Evolutionary conservation across 306 rosid species (phyloP).

Genomic region (Leucaena leucocephala): DNA sequence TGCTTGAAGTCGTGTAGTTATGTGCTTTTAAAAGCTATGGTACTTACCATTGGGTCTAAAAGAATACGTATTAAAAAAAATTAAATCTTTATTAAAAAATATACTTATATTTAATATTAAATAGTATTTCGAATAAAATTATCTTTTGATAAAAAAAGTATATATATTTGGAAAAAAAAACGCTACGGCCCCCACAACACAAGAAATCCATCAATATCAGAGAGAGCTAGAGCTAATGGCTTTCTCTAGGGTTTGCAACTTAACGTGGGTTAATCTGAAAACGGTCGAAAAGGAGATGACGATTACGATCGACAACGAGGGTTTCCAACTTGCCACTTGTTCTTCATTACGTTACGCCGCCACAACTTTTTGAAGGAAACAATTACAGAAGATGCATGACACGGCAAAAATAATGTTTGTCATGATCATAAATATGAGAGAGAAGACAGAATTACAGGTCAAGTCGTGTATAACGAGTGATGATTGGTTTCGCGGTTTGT

Average conservation of each 20-base stretch:
- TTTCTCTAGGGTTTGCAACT: slow-evolving; percentile 30
- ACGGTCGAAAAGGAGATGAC: slow-evolving; percentile 15
- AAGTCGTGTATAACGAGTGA: slow-evolving; percentile 50
- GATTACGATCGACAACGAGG: slow-evolving; percentile 32
- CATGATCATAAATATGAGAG: not conserved
- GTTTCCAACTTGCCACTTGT: slow-evolving; percentile 35
- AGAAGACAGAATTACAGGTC: slow-evolving; percentile 38
- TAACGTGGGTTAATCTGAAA: slow-evolving; percentile 34
- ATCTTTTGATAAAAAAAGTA: no score
- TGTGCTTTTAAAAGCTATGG: slow-evolving; percentile 3
- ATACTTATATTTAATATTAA: no score
- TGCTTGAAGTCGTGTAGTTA: not conserved
- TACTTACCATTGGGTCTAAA: no score
- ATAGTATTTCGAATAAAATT: no score
- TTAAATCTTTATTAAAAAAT: no score
- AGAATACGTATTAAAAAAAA: no score
- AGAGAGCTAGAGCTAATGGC: slow-evolving; percentile 22
- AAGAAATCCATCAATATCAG: slow-evolving; percentile 34
- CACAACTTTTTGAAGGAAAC: slow-evolving; percentile 30
- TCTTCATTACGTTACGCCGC: slow-evolving; percentile 11
- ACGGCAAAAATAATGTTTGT: not conserved
- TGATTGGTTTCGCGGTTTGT: slow-evolving; percentile 41
- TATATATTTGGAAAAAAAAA: no score
- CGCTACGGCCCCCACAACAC: not conserved
- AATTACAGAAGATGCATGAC: not conserved